phyloP scores from a whole-genome alignment of 495 filamentous ascomycete genomes.

The Beverwykella pulmonaria region DNA sequence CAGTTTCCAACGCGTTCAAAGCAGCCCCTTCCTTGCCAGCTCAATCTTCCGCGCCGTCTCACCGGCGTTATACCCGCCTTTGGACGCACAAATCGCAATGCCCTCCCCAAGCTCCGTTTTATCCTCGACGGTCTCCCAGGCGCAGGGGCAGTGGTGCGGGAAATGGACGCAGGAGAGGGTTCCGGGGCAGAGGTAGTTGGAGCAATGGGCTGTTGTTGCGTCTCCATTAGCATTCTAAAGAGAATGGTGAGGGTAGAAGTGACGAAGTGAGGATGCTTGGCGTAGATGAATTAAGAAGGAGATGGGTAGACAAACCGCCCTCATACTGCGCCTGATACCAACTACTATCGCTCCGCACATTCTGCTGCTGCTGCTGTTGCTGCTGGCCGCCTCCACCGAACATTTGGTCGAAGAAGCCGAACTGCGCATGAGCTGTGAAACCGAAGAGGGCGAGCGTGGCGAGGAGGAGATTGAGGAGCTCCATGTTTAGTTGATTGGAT shows the following conservation, averaged over 20 bases:
- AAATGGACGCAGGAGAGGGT: slow-evolving; percentile 90
- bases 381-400: slow-evolving; percentile 64
- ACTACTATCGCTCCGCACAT: slow-evolving; percentile 73
- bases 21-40: slow-evolving; percentile 63
- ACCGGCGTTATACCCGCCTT: slow-evolving; percentile 67
- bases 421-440: slow-evolving; percentile 62
- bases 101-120: slow-evolving; percentile 87
- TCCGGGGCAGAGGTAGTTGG: slow-evolving; percentile 87
- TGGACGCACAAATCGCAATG: slow-evolving; percentile 76
- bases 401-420: slow-evolving; percentile 78
- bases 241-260: not conserved
- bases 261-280: not conserved
- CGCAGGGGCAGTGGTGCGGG: slow-evolving; percentile 91
- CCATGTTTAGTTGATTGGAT: slow-evolving; percentile 22
- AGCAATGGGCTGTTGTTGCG: slow-evolving; percentile 64
- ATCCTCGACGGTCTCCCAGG: slow-evolving; percentile 78
- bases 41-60: slow-evolving; percentile 48
- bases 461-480: slow-evolving; percentile 42
- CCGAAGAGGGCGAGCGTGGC: slow-evolving; percentile 52
- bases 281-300: not conserved
- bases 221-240: not conserved
- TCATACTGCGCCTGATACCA: slow-evolving; percentile 77
- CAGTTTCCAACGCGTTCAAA: slow-evolving; percentile 58
- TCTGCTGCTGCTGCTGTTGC: slow-evolving; percentile 67
- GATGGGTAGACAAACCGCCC: slow-evolving; percentile 51